A percentile compares a stretch with the other conserved stretches of the same genome.
phyloP scores from a whole-genome alignment of 805 yeast species.

The Millerozyma miso region DNA sequence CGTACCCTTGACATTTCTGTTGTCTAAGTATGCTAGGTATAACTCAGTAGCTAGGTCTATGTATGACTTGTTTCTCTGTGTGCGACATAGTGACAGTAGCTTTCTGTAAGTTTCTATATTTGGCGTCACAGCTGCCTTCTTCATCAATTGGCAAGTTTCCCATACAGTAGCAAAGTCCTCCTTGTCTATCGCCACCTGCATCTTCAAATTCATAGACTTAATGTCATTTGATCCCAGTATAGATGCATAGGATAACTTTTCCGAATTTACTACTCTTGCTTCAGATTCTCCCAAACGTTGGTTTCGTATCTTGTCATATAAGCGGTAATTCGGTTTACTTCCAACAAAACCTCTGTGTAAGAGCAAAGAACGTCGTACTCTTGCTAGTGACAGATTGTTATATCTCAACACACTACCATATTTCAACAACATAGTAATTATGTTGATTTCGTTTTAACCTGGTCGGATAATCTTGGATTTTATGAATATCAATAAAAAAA shows the following conservation, averaged over 20 bases:
- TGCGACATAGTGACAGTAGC: constrained; percentile 4
- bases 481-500: too few relatives aligned
- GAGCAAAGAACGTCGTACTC: too few relatives aligned
- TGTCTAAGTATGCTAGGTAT: constrained; percentile 1
- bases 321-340: too few relatives aligned
- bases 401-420: neutral
- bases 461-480: too few relatives aligned
- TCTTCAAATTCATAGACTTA: neutral
- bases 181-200: neutral
- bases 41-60: constrained; percentile 2
- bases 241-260: too few relatives aligned
- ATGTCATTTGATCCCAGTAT: neutral
- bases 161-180: constrained; percentile 2
- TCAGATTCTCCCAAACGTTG: too few relatives aligned
- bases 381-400: too few relatives aligned
- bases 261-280: too few relatives aligned
- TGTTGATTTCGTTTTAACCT: too few relatives aligned
- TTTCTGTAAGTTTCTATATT: constrained; percentile 3
- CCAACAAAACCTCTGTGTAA: too few relatives aligned
- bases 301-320: too few relatives aligned
- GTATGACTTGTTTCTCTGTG: neutral
- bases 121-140: neutral
- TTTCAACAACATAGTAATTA: neutral
- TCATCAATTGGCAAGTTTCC: constrained; percentile 1
- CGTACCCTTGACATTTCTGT: neutral